phyloP scores from a whole-genome alignment of 1,284 basidiomycete species.

The Leccinum subatratum region DNA sequence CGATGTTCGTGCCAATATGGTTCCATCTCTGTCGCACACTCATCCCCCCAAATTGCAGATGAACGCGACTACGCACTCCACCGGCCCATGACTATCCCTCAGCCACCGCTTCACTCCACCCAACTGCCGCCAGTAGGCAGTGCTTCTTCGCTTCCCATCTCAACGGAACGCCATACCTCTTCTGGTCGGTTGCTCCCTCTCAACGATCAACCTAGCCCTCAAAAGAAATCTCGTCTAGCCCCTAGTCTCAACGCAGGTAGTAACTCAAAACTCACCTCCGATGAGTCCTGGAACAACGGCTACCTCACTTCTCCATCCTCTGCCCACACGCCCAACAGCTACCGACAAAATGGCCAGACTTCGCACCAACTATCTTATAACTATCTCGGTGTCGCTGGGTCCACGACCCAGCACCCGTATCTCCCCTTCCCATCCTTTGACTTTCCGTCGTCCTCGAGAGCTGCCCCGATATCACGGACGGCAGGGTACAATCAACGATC shows the following conservation, averaged over 20 bases:
- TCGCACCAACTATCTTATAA: conserved; percentile 28
- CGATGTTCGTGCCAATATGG: conserved; percentile 23
- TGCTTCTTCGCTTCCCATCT: conserved; percentile 30
- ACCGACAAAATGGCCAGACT: conserved; percentile 28
- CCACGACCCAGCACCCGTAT: conserved; percentile 24
- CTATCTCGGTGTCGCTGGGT: conserved; percentile 21
- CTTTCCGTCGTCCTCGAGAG: conserved; percentile 28
- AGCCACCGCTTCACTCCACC: conserved; percentile 31
- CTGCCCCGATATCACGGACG: conserved; percentile 21
- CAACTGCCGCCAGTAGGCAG: conserved; percentile 22
- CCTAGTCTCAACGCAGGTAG: conserved; percentile 21
- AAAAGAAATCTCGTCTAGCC: conserved; percentile 32
- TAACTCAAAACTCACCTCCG: conserved; percentile 25
- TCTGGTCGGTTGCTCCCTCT: conserved; percentile 31
- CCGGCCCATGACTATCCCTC: conserved; percentile 33
- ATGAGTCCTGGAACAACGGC: conserved; percentile 29
- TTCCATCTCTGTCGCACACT: neutral
- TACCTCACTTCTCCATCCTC: conserved; percentile 32
- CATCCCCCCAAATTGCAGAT: conserved; percentile 17
- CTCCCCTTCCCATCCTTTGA: conserved; percentile 29
- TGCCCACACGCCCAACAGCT: conserved; percentile 25
- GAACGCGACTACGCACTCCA: conserved; percentile 27
- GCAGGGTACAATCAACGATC: conserved; percentile 26
- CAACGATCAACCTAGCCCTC: conserved; percentile 23
- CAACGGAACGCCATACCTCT: conserved; percentile 32